Conservation (phyloP, 495 filamentous ascomycete genomes). For the Penicillium cosmopolitanum region DNA sequence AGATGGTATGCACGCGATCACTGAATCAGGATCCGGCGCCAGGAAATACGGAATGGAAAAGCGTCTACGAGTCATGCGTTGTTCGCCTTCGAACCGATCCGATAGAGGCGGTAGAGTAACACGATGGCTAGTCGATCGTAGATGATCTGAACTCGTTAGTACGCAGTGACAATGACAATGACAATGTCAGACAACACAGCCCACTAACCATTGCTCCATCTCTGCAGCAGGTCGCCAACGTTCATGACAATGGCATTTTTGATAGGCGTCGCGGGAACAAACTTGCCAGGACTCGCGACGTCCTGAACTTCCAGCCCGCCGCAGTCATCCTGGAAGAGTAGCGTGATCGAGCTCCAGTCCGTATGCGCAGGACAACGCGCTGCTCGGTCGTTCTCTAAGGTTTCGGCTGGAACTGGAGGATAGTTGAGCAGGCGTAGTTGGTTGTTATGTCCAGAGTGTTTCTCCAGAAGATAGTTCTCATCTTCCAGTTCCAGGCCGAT, state of each 20-base stretch:
- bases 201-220: slow-evolving; percentile 61
- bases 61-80: slow-evolving; percentile 53
- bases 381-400: slow-evolving; percentile 45
- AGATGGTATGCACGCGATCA: slow-evolving; percentile 61
- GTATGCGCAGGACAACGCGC: slow-evolving; percentile 60
- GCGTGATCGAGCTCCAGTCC: slow-evolving; percentile 55
- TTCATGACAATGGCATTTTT: slow-evolving; percentile 60
- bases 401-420: slow-evolving; percentile 55
- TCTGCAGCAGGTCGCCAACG: slow-evolving; percentile 61
- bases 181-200: too few species aligned
- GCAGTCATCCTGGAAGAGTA: slow-evolving; percentile 57
- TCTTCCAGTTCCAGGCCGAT: slow-evolving; percentile 51
- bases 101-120: slow-evolving; percentile 48
- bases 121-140: slow-evolving; percentile 60
- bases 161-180: neutral
- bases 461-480: slow-evolving; percentile 54
- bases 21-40: slow-evolving; percentile 52
- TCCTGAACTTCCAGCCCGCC: slow-evolving; percentile 63
- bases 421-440: slow-evolving; percentile 71
- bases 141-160: slow-evolving; percentile 40
- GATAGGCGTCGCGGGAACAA: slow-evolving; percentile 54
- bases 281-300: slow-evolving; percentile 48
- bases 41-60: slow-evolving; percentile 70
- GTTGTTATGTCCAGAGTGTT: slow-evolving; percentile 61
- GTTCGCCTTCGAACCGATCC: slow-evolving; percentile 38